Conservation (phyloP, 148 eudicot species). For the Euryodendron excelsum region DNA sequence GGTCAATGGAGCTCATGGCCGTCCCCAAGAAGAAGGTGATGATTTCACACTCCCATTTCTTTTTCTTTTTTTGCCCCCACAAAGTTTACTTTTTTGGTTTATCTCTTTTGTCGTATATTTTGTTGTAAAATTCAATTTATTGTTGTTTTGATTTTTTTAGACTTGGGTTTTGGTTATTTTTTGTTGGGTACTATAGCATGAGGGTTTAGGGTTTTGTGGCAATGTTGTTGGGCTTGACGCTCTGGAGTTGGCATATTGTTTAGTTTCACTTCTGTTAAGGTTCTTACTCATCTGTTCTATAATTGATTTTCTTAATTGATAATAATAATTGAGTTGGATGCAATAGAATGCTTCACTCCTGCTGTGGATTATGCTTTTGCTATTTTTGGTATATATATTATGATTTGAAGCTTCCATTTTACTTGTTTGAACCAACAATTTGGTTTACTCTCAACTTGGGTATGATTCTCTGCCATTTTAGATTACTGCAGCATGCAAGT, state of each 20-base stretch:
- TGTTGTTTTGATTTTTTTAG: not conserved
- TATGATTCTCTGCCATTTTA: too few relatives aligned
- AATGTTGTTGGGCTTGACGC: not conserved
- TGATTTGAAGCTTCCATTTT: not conserved
- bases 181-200: not conserved
- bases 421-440: not conserved
- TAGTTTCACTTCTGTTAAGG: too few relatives aligned
- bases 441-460: too few relatives aligned
- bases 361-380: not conserved
- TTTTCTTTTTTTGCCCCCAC: too few relatives aligned
- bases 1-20: constrained; percentile 85
- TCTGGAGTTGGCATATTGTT: not conserved
- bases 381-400: not conserved
- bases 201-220: not conserved
- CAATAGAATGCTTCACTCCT: not conserved
- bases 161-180: not conserved
- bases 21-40: constrained; percentile 66
- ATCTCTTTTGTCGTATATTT: too few relatives aligned
- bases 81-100: too few relatives aligned
- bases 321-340: not conserved
- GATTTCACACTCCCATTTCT: not conserved
- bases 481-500: too few relatives aligned
- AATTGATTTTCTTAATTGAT: not conserved
- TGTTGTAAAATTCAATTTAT: too few relatives aligned
- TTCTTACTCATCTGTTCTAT: not conserved